These are phyloP conservation scores for Dalbergia oliveri DNA, from an alignment of 306 rosid genomes.

Conservation along the genomic window DNA sequence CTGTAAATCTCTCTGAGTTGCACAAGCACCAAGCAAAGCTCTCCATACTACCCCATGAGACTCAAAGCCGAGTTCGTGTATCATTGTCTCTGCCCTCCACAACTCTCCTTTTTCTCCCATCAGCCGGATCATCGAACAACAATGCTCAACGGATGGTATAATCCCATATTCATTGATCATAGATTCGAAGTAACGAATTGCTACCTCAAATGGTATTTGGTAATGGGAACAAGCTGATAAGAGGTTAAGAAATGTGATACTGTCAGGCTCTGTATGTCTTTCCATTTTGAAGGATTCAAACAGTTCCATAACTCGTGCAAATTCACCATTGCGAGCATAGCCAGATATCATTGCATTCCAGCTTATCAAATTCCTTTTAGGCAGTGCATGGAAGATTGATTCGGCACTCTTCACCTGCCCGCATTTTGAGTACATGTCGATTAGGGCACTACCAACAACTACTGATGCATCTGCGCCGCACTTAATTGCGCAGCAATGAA, in stretches of 20 bases:
- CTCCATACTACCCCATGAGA: slow-evolving; percentile 67
- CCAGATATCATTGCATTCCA: slow-evolving; percentile 82
- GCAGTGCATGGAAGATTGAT: slow-evolving; percentile 57
- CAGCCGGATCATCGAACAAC: slow-evolving; percentile 72
- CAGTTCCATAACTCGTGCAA: slow-evolving; percentile 49
- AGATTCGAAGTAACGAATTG: slow-evolving; percentile 50
- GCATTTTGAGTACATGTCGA: slow-evolving; percentile 86
- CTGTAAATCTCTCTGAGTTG: slow-evolving; percentile 48
- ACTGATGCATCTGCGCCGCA: slow-evolving; percentile 59
- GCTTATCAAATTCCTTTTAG: slow-evolving; percentile 64
- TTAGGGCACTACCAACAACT: slow-evolving; percentile 72
- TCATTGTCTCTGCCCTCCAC: slow-evolving; percentile 58
- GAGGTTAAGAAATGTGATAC: slow-evolving; percentile 75
- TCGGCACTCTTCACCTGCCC: slow-evolving; percentile 63
- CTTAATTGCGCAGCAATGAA: slow-evolving; percentile 69
- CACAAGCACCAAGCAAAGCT: slow-evolving; percentile 77
- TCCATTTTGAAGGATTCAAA: slow-evolving; percentile 60
- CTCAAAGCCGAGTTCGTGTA: slow-evolving; percentile 66
- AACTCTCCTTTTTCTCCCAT: slow-evolving; percentile 79
- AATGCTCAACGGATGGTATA: slow-evolving; percentile 68
- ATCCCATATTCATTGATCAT: slow-evolving; percentile 64
- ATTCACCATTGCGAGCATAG: slow-evolving; percentile 67
- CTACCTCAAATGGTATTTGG: slow-evolving; percentile 55
- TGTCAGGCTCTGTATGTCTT: slow-evolving; percentile 60
- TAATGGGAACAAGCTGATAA: slow-evolving; percentile 64